These are phyloP conservation scores for Cairneyella variabilis DNA, from an alignment of 495 filamentous ascomycete genomes.

Conservation along the genomic window DNA sequence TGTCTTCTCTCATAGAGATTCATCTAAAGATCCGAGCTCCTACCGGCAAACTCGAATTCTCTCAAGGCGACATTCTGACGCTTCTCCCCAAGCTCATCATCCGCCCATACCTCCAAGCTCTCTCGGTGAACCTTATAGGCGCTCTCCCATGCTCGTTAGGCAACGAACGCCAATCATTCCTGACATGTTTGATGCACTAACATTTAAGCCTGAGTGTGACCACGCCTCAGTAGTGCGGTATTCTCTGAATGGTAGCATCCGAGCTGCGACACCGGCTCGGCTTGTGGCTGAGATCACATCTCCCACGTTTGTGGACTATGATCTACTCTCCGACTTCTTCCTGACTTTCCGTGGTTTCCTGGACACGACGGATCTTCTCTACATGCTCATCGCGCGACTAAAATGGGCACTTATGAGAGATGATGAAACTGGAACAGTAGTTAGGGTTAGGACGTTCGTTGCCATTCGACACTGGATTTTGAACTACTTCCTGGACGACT, in stretches of 20 bases:
- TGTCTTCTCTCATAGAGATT: slow-evolving; percentile 17
- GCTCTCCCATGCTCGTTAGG: slow-evolving; percentile 11
- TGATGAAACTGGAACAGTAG: slow-evolving; percentile 85
- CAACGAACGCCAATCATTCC: slow-evolving; percentile 38
- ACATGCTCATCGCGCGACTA: slow-evolving; percentile 78
- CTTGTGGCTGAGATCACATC: slow-evolving; percentile 98
- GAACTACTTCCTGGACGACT: slow-evolving; percentile 97
- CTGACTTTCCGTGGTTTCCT: slow-evolving; percentile 89
- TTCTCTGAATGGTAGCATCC: slow-evolving; percentile 68
- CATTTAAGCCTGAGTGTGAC: slow-evolving; percentile 65
- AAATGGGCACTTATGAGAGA: slow-evolving; percentile 79
- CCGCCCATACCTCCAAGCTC: slow-evolving; percentile 18
- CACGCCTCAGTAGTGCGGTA: slow-evolving; percentile 83
- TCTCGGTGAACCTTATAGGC: slow-evolving; percentile 1
- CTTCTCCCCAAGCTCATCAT: slow-evolving; percentile 31
- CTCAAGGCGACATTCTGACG: slow-evolving; percentile 36
- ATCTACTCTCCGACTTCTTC: slow-evolving; percentile 97
- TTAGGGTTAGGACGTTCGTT: slow-evolving; percentile 92
- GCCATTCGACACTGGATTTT: slow-evolving; percentile 96
- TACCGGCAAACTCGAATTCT: slow-evolving; percentile 30
- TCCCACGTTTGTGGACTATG: slow-evolving; percentile 92
- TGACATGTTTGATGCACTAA: slow-evolving; percentile 74
- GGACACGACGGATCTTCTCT: slow-evolving; percentile 67
- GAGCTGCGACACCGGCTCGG: slow-evolving; percentile 84
- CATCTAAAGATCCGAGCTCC: slow-evolving; percentile 21